Evolutionary conservation across 2,329 filamentous ascomycete species (phyloP), one percentile per base, ranked within the genome.

Genomic region (Pseudomassariella vexata): DNA sequence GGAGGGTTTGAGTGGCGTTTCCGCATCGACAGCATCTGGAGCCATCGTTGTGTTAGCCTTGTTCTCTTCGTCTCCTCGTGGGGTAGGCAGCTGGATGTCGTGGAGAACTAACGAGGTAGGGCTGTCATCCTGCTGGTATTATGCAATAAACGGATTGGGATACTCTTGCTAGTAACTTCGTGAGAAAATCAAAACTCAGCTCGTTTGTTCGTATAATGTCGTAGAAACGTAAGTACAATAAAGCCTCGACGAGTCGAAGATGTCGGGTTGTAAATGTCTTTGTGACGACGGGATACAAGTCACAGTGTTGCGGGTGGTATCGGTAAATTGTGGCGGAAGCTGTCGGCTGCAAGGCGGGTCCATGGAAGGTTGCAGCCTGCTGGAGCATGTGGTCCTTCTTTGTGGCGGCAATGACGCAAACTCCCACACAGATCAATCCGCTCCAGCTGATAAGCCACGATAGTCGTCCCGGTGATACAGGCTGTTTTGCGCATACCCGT

Each of bases 1-100:
- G 30, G 86, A 84, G 35, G 86, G 79, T 64, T 92, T 94, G 42
- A 98, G 75, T 46, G 92, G 85, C 85, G 85, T 95, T 70, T 98
- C 92, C 51, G 92, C 92, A 66, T 98, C 92, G 47, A 94, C 88
- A 53, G 92, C 92, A 71, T 96, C 92, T 96, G 32, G 52, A 51
- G 41, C 24, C 16, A 11, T 21, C 9, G 8, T 9, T 12, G 9
- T 6, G 20, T 33, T 27, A 33, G 30, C 24, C 28, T n/a, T 20
- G 10, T 10, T 26, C 17, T 6, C n/a, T 14, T n/a, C 23, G 15
- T 9, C 8, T 16, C 6, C 2, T n/a, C 7, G 21, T 10, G 9
- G 12, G 23, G 9, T 8, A n/a, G n/a, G n/a, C n/a, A n/a, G n/a
- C n/a, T n/a, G 12, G 16, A 7, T 7, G 15, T 11, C 9, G 12